These are phyloP conservation scores for Yamadazyma tumulicola DNA, from an alignment of 805 yeast species.

Conservation along the genomic window DNA sequence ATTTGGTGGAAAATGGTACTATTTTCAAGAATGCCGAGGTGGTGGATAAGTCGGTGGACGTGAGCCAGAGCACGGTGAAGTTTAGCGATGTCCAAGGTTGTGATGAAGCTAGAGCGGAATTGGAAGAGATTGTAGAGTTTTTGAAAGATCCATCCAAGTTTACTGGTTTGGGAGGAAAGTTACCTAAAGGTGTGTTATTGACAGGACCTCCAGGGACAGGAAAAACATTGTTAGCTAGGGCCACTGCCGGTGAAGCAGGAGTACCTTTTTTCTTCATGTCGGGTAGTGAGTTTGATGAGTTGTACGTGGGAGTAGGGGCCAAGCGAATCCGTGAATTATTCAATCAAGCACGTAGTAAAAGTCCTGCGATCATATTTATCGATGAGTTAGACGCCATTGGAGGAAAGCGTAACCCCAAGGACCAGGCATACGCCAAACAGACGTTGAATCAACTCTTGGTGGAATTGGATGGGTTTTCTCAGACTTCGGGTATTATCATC, in stretches of 20 bases:
- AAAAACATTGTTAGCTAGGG: constrained; percentile 92
- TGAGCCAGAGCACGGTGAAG: constrained; percentile 77
- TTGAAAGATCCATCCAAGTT: constrained; percentile 93
- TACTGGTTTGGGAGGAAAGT: constrained; percentile 94
- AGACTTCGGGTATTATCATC: constrained; percentile 87
- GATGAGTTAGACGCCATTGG: constrained; percentile 99
- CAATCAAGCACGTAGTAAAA: constrained; percentile 86
- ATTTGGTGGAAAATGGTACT: constrained; percentile 78
- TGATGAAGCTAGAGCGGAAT: constrained; percentile 96
- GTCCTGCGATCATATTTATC: constrained; percentile 95
- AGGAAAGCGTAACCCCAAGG: constrained; percentile 94
- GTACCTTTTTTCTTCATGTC: constrained; percentile 98
- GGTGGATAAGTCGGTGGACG: constrained; percentile 77
- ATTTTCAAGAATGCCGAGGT: constrained; percentile 71
- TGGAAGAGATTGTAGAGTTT: constrained; percentile 97
- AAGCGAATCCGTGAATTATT: constrained; percentile 94
- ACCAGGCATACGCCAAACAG: constrained; percentile 97
- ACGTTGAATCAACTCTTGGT: constrained; percentile 93
- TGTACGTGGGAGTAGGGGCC: constrained; percentile 99
- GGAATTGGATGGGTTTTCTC: constrained; percentile 93
- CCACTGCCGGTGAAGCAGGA: constrained; percentile 99
- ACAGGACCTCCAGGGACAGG: constrained; percentile 99
- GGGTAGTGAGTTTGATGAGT: constrained; percentile 96
- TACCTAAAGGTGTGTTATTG: constrained; percentile 93
- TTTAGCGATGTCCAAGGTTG: constrained; percentile 95